These are phyloP conservation scores for Xanthoconium purpureum DNA, from an alignment of 768 basidiomycete genomes.

Conservation along the genomic window DNA sequence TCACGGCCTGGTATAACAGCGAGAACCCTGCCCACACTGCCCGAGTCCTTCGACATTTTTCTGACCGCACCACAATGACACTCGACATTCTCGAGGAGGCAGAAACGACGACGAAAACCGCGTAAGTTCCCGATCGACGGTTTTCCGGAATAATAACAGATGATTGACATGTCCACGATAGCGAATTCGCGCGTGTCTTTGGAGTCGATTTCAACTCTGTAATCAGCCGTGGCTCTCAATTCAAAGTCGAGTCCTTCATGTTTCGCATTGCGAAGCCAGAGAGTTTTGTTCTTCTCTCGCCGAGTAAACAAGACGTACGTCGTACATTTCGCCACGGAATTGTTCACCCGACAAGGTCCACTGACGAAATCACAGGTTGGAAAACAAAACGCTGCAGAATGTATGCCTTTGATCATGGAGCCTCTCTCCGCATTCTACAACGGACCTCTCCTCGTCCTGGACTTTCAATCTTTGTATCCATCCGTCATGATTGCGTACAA, in stretches of 20 bases:
- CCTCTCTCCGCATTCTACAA: constrained; percentile 91
- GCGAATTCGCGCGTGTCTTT: constrained; percentile 96
- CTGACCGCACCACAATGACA: constrained; percentile 61
- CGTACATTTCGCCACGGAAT: background rate
- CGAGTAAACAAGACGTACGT: constrained; percentile 78
- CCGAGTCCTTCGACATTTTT: constrained; percentile 59
- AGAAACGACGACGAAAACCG: constrained; percentile 5
- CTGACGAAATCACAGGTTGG: constrained; percentile 63
- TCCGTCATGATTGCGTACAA: constrained; percentile 99
- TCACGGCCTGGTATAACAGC: constrained; percentile 70
- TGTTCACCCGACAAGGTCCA: background rate
- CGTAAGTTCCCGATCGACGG: background rate
- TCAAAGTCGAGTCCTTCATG: constrained; percentile 99
- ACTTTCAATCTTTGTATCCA: constrained; percentile 96
- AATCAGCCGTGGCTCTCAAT: constrained; percentile 92
- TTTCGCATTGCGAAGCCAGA: constrained; percentile 97
- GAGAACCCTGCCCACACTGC: constrained; percentile 50
- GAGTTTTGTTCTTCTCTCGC: constrained; percentile 85
- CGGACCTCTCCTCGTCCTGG: constrained; percentile 88
- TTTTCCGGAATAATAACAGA: background rate
- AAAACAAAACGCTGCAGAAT: constrained; percentile 93
- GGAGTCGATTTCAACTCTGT: constrained; percentile 98
- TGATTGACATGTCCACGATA: constrained; percentile 31
- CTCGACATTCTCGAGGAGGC: background rate
- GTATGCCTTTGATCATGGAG: constrained; percentile 94